phyloP scores from a whole-genome alignment of 164 flowering plant genomes.

The Akebia trifoliata region DNA sequence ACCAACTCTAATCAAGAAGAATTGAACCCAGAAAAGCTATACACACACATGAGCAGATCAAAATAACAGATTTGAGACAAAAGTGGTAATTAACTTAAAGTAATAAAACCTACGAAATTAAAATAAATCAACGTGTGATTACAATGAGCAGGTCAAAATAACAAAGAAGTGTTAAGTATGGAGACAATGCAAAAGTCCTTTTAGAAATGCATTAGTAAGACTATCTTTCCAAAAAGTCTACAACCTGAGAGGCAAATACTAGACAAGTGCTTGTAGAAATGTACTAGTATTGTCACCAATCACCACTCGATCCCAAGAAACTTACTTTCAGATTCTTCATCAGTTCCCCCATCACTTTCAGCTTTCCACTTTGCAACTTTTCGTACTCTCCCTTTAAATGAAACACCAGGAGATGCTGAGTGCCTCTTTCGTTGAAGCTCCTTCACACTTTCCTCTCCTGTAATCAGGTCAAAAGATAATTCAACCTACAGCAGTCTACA shows the following conservation, averaged over 20 bases:
- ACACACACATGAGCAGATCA: neutral
- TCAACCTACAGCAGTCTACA: neutral
- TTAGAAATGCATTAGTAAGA: no score
- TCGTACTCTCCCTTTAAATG: conserved; percentile 78
- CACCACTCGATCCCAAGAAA: conserved; percentile 7
- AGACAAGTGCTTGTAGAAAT: conserved; percentile 1
- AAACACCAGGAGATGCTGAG: conserved; percentile 74
- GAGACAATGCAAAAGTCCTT: no score
- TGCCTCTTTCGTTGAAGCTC: conserved; percentile 86
- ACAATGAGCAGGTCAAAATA: neutral
- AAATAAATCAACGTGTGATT: no score
- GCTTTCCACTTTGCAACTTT: conserved; percentile 75
- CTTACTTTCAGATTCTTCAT: conserved; percentile 65
- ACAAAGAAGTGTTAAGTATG: neutral
- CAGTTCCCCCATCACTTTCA: conserved; percentile 68
- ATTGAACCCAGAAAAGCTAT: neutral
- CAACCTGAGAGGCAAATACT: neutral
- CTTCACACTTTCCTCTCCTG: conserved; percentile 76
- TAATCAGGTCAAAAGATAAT: conserved; percentile 11
- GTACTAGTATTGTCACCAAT: neutral
- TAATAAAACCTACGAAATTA: no score
- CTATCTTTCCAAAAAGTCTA: neutral
- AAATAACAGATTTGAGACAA: neutral
- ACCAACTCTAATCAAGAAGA: neutral
- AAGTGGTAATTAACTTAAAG: no score